Evolutionary conservation across 1,284 basidiomycete species (phyloP).

Genomic region (Trametes versicolor): DNA sequence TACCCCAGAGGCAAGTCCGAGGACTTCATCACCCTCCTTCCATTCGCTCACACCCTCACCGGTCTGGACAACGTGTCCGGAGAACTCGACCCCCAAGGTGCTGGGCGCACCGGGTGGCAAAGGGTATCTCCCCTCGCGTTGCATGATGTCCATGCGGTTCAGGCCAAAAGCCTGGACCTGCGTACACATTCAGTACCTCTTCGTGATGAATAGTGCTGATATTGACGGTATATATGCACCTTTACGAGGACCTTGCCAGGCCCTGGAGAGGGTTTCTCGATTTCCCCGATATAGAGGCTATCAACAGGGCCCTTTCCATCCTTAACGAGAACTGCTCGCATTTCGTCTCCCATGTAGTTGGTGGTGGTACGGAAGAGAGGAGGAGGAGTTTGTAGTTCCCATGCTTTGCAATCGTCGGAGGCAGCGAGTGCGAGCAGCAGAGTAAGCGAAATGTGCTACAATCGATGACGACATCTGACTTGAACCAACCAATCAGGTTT

Average conservation of each 20-base stretch:
- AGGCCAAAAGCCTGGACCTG: conserved; percentile 85
- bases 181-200: background rate
- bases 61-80: conserved; percentile 73
- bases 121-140: conserved; percentile 83
- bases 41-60: conserved; percentile 66
- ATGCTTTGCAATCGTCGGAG: background rate
- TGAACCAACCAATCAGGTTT: too few relatives aligned
- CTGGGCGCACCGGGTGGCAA: conserved; percentile 79
- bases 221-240: conserved; percentile 48
- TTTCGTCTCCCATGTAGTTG: conserved; percentile 44
- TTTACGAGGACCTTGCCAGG: conserved; percentile 80
- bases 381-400: too few relatives aligned
- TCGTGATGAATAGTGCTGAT: background rate
- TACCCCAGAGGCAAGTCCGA: conserved; percentile 81
- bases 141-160: conserved; percentile 89
- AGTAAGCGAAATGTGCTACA: background rate
- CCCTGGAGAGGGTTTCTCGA: conserved; percentile 64
- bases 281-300: conserved; percentile 83
- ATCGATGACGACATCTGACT: conserved; percentile 18
- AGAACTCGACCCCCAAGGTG: conserved; percentile 94
- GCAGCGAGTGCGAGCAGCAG: background rate
- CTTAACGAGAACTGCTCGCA: conserved; percentile 89
- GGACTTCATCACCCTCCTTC: conserved; percentile 86
- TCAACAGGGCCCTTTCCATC: conserved; percentile 82
- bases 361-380: background rate